A percentile compares a stretch with the other conserved stretches of the same genome.
Evolutionary conservation across 305 asterid genomes (phyloP).

Genomic region (Ilex paraguariensis): DNA sequence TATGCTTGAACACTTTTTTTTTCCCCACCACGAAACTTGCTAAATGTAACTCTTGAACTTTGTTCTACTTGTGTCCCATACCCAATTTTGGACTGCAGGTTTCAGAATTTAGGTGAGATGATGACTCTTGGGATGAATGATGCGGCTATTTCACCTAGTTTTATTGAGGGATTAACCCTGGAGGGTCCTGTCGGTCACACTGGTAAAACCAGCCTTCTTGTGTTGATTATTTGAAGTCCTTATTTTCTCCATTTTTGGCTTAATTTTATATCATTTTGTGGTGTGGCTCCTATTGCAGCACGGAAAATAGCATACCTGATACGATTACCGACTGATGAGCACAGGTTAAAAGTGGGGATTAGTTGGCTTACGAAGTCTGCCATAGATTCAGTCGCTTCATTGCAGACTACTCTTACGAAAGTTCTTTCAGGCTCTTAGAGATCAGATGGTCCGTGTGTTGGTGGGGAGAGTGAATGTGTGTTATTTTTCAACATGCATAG

Average conservation of each 20-base stretch:
- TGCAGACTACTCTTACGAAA: conserved; percentile 61
- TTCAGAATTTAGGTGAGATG: conserved; percentile 96
- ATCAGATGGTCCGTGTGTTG: neutral
- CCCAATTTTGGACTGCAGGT: conserved; percentile 29
- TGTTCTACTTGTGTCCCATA: too few relatives aligned
- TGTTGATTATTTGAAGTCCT: neutral
- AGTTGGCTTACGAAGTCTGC: conserved; percentile 91
- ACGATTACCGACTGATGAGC: conserved; percentile 89
- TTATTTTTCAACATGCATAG: too few relatives aligned
- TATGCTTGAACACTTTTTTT: too few relatives aligned
- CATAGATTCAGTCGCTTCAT: conserved; percentile 66
- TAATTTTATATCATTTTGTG: neutral
- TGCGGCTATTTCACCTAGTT: conserved; percentile 85
- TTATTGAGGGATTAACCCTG: conserved; percentile 71
- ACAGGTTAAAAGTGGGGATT: conserved; percentile 73
- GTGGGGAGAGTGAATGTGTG: neutral
- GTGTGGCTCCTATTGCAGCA: conserved; percentile 45
- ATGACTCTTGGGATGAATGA: conserved; percentile 90
- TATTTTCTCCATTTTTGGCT: conserved; percentile 3
- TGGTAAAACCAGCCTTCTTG: conserved; percentile 32
- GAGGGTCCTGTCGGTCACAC: conserved; percentile 91
- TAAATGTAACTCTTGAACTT: too few relatives aligned
- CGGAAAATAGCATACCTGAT: conserved; percentile 80
- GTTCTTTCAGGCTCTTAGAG: conserved; percentile 34
- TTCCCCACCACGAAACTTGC: too few relatives aligned